Evolutionary conservation across 352 stramenopile species (phyloP), one percentile per base, ranked within the genome.

Genomic region (Globisporangium okanoganense): DNA sequence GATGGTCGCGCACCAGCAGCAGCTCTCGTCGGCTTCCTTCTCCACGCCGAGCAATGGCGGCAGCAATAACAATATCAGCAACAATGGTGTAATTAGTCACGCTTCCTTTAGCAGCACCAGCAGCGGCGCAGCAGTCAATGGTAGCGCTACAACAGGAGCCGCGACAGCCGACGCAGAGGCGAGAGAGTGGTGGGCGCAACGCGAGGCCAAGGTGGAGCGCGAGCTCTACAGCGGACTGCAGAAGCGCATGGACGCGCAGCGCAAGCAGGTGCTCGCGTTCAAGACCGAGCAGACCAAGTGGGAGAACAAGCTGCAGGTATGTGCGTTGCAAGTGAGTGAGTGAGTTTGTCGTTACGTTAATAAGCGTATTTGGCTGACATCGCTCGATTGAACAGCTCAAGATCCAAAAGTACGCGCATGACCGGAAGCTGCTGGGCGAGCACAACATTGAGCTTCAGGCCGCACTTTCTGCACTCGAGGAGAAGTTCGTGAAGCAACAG

Each of bases 211-310:
- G 22, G 76, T 71, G 24, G 79, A 86, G 66, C 73, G 78, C 51
- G 78, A 88, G 50, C 61, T 86, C 45, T 57, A 75, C 38, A 53
- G 53, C n/a, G 66, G 54, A 22, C 63, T 94, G 48, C 81, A 88
- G 53, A 83, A 80, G 40, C 80, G 81, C 20, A 81, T 94, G 70
- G 82, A 91, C 45, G 75, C 76, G 33, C 85, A 92, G 62, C 75
- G 79, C 18, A 72, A 73, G 49, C 80, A 94, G 67, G 73, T 92
- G 18, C 71, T 86, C 45, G 78, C 85, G 57, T 91, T 92, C 68
- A 90, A 92, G 68, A 76, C 75, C 50, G 79, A 94, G 66, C 82
- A 92, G 55, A 83, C 70, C 77, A 94, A 94, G 55, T 92, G 79
- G 82, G 80, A 94, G 58, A 81, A 90, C 36, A 76, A 89, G 67